phyloP scores from a whole-genome alignment of 1,284 basidiomycete species.

The Chalciporus sp. region DNA sequence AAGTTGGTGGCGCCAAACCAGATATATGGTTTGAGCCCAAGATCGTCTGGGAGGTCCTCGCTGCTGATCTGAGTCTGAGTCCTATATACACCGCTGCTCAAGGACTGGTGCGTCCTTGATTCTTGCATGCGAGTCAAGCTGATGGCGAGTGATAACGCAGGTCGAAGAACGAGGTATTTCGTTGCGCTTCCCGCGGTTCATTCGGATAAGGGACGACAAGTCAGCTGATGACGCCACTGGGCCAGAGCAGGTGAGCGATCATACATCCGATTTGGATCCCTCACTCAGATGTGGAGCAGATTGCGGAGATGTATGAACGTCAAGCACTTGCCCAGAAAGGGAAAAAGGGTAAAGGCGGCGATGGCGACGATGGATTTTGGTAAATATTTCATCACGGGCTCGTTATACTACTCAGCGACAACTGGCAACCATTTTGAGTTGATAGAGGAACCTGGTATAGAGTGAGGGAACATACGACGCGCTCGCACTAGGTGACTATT shows the following conservation, averaged over 20 bases:
- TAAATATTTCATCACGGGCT: conserved; percentile 37
- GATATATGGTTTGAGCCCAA: conserved; percentile 96
- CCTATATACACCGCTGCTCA: conserved; percentile 98
- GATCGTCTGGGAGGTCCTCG: conserved; percentile 97
- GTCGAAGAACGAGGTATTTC: conserved; percentile 90
- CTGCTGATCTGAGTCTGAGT: conserved; percentile 95
- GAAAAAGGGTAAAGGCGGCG: conserved; percentile 71
- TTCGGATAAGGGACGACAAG: conserved; percentile 93
- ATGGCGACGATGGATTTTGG: conserved; percentile 90
- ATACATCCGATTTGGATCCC: not conserved
- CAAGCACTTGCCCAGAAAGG: conserved; percentile 81
- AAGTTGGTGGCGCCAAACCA: conserved; percentile 88
- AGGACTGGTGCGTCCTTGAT: conserved; percentile 71
- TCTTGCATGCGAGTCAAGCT: not conserved
- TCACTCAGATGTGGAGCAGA: conserved; percentile 48
- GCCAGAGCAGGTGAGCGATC: conserved; percentile 76
- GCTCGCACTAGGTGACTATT: conserved; percentile 13
- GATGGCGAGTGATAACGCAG: conserved; percentile 41
- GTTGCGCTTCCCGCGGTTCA: conserved; percentile 93
- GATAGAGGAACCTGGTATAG: not conserved
- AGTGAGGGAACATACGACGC: conserved; percentile 3
- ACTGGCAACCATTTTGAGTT: conserved; percentile 8
- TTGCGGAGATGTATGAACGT: conserved; percentile 93
- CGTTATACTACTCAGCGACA: conserved; percentile 14
- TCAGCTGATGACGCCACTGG: conserved; percentile 88